phyloP scores from a whole-genome alignment of 768 basidiomycete species.

The Boletus tylopilopsis region DNA sequence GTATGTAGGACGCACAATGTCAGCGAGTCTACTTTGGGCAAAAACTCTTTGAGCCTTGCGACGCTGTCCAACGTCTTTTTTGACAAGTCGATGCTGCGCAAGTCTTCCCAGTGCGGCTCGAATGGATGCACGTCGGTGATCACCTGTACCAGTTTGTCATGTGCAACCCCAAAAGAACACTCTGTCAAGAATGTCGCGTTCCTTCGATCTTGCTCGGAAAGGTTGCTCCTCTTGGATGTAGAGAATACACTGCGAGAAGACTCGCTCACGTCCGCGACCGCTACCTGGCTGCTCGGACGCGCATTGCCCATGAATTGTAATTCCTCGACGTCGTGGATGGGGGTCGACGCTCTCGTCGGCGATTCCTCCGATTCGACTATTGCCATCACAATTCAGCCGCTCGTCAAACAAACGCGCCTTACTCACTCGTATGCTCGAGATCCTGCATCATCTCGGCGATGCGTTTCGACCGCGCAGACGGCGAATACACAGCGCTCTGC shows the following conservation, averaged over 20 bases:
- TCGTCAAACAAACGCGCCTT: slow-evolving; percentile 18
- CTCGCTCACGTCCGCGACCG: slow-evolving; percentile 16
- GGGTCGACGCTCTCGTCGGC: slow-evolving; percentile 52
- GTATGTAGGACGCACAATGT: slow-evolving; percentile 57
- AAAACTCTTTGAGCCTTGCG: slow-evolving; percentile 79
- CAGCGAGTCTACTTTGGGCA: slow-evolving; percentile 74
- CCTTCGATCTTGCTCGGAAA: slow-evolving; percentile 30
- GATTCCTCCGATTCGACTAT: slow-evolving; percentile 42
- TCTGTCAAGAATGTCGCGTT: slow-evolving; percentile 85
- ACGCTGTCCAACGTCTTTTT: slow-evolving; percentile 59
- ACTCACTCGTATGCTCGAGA: slow-evolving; percentile 67
- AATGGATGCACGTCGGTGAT: slow-evolving; percentile 95
- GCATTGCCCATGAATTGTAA: slow-evolving; percentile 45
- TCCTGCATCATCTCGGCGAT: slow-evolving; percentile 79
- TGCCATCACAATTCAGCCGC: not conserved
- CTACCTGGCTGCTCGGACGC: slow-evolving; percentile 35
- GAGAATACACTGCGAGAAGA: slow-evolving; percentile 43
- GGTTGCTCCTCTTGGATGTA: slow-evolving; percentile 39
- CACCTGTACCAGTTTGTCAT: slow-evolving; percentile 84
- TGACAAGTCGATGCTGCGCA: slow-evolving; percentile 69
- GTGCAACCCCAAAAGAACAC: slow-evolving; percentile 94
- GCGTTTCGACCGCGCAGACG: slow-evolving; percentile 71
- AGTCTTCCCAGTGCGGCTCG: slow-evolving; percentile 89
- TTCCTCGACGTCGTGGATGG: slow-evolving; percentile 43
- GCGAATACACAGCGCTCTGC: slow-evolving; percentile 34